Evolutionary conservation across 106 monocot genomes (phyloP).

Genomic region (Dendrobium huoshanense): DNA sequence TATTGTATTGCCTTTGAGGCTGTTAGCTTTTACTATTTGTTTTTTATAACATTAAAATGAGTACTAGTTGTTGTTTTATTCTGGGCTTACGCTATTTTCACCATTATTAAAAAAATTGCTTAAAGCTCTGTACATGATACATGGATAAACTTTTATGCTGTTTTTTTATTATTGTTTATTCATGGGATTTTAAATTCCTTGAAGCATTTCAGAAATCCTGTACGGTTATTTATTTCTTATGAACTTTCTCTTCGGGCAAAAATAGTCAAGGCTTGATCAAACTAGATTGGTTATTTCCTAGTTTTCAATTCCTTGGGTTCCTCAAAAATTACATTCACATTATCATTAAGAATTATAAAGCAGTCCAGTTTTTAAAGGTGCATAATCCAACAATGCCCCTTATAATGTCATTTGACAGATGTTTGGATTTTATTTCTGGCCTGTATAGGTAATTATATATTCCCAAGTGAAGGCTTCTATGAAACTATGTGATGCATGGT

Average conservation of each 20-base stretch:
- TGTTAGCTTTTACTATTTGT: not conserved
- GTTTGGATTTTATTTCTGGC: not conserved
- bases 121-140: not conserved
- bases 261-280: not conserved
- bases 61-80: not conserved
- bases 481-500: constrained; percentile 61
- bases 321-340: too few species aligned
- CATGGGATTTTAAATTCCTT: not conserved
- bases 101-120: not conserved
- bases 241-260: not conserved
- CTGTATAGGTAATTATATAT: constrained; percentile 72
- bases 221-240: not conserved
- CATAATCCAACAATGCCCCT: not conserved
- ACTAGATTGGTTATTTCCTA: too few species aligned
- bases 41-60: not conserved
- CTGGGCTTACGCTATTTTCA: not conserved
- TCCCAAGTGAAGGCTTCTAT: constrained; percentile 90
- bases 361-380: not conserved
- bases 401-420: not conserved
- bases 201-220: not conserved
- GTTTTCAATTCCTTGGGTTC: too few species aligned
- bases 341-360: not conserved
- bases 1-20: not conserved
- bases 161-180: not conserved
- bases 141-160: not conserved